Evolutionary conservation across 805 yeast species (phyloP).

Genomic region (Yarrowia sp.): DNA sequence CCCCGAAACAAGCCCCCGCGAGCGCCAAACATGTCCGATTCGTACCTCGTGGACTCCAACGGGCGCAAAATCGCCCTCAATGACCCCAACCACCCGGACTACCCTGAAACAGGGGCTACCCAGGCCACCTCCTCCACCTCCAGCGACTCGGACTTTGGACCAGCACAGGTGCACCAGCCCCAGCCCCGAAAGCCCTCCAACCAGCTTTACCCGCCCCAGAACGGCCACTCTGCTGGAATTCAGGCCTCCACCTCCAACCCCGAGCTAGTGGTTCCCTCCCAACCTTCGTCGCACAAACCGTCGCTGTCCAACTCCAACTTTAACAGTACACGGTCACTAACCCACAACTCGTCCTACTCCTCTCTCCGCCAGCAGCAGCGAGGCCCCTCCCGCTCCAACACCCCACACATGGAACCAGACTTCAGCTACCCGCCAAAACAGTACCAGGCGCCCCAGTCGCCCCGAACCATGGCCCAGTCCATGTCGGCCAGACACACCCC

Average conservation of each 20-base stretch:
- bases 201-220: conserved; percentile 2
- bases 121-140: neutral
- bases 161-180: neutral
- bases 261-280: conserved; percentile 29
- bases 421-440: conserved; percentile 35
- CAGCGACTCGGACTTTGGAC: conserved; percentile 4
- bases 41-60: conserved; percentile 34
- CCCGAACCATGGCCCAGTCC: conserved; percentile 37
- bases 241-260: conserved; percentile 13
- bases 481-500: conserved; percentile 37
- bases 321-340: conserved; percentile 35
- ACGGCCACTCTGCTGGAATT: neutral
- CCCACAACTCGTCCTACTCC: conserved; percentile 36
- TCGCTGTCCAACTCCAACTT: conserved; percentile 30
- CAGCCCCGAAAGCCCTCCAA: neutral
- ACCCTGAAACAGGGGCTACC: conserved; percentile 14
- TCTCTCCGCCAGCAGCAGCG: conserved; percentile 36
- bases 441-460: conserved; percentile 36
- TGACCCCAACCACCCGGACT: conserved; percentile 28
- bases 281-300: conserved; percentile 19
- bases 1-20: too few relatives aligned
- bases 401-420: conserved; percentile 30
- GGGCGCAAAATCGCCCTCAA: conserved; percentile 34
- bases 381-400: conserved; percentile 33
- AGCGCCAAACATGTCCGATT: conserved; percentile 15